Evolutionary conservation across 345 rosid species (phyloP).

Genomic region (Brassica rapa): DNA sequence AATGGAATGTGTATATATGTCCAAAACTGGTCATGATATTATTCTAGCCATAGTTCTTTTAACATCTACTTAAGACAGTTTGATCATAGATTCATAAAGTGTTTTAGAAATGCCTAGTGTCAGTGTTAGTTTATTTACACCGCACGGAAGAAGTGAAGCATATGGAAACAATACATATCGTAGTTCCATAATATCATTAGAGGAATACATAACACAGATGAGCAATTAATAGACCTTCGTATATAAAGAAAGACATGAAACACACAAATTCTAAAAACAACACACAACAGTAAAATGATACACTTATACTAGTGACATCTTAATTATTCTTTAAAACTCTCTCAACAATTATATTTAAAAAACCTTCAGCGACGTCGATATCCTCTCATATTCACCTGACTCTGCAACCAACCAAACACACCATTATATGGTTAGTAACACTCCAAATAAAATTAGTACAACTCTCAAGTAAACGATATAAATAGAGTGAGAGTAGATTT

Average conservation of each 20-base stretch:
- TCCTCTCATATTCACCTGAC: slow-evolving; percentile 22
- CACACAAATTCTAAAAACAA: slow-evolving; percentile 2
- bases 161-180: slow-evolving; percentile 10
- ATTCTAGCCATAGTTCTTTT: neutral
- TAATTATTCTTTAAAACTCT: slow-evolving; percentile 19
- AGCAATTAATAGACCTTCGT: slow-evolving; percentile 23
- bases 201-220: slow-evolving; percentile 16
- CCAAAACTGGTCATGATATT: neutral
- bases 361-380: slow-evolving; percentile 6
- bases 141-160: slow-evolving; percentile 2
- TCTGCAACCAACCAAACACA: slow-evolving; percentile 28
- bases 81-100: neutral
- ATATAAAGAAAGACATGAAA: slow-evolving; percentile 8
- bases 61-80: neutral
- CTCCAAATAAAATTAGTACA: neutral
- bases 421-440: slow-evolving; percentile 12
- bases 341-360: slow-evolving; percentile 6
- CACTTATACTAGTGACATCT: slow-evolving; percentile 15
- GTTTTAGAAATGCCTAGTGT: neutral
- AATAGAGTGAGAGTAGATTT: neutral
- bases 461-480: neutral
- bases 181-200: slow-evolving; percentile 15
- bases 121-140: neutral
- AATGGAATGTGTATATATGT: neutral
- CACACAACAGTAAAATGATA: slow-evolving; percentile 3